Evolutionary conservation across 2,329 filamentous ascomycete species (phyloP).

Genomic region (Fonsecaea pedrosoi): DNA sequence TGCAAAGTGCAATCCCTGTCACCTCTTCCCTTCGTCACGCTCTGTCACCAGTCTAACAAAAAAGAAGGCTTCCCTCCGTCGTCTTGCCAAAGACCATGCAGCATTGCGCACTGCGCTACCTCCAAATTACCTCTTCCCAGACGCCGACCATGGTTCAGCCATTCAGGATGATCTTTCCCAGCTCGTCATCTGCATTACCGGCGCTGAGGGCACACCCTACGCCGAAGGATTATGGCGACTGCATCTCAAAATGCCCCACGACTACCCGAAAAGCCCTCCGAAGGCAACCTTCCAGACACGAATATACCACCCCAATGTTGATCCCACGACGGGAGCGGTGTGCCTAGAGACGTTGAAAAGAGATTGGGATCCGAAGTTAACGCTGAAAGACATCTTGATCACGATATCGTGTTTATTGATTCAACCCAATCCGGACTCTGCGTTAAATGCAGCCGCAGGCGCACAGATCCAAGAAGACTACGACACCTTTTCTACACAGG

Average conservation of each 20-base stretch:
- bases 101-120: constrained; percentile 62
- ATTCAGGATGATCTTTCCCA: constrained; percentile 62
- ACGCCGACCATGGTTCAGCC: constrained; percentile 46
- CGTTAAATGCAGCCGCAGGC: constrained; percentile 67
- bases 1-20: not conserved
- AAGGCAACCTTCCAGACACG: constrained; percentile 67
- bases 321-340: constrained; percentile 66
- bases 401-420: constrained; percentile 69
- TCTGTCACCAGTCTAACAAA: constrained; percentile 4
- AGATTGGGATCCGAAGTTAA: constrained; percentile 66
- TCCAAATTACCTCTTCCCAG: constrained; percentile 67
- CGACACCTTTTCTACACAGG: constrained; percentile 62
- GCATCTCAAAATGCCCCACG: constrained; percentile 63
- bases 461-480: constrained; percentile 66
- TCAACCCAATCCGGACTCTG: constrained; percentile 69
- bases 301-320: constrained; percentile 71
- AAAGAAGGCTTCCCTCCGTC: constrained; percentile 54
- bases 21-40: not conserved
- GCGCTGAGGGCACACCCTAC: constrained; percentile 67
- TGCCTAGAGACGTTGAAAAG: constrained; percentile 70
- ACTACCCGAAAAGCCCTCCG: constrained; percentile 54
- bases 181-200: constrained; percentile 64
- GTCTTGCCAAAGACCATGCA: constrained; percentile 66
- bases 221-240: constrained; percentile 64
- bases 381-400: constrained; percentile 64